These are phyloP conservation scores for Apodospora peruviana DNA, from an alignment of 495 filamentous ascomycete species.

Conservation along the genomic window DNA sequence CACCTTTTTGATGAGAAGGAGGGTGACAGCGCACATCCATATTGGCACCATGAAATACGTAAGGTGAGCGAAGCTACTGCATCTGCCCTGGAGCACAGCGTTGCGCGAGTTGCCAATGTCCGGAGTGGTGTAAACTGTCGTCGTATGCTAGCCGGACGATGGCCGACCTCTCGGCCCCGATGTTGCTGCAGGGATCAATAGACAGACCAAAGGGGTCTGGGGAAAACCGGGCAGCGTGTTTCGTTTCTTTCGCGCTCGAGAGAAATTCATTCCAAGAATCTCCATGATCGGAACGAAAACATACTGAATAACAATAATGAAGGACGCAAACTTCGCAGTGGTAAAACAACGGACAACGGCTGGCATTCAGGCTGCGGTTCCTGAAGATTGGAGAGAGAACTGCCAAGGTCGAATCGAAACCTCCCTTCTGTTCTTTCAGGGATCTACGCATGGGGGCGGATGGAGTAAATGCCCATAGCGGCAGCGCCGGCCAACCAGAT, in stretches of 20 bases:
- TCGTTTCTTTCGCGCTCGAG: background rate
- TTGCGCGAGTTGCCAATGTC: no score
- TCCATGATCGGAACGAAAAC: no score
- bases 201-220: background rate
- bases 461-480: conserved; percentile 14
- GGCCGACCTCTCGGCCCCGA: background rate
- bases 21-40: background rate
- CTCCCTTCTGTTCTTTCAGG: background rate
- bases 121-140: background rate
- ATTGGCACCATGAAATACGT: no score
- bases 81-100: background rate
- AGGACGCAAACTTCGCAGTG: no score
- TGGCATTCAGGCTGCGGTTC: background rate
- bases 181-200: background rate
- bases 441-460: background rate
- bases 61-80: background rate
- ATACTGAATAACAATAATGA: no score
- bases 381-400: background rate
- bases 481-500: conserved; percentile 9
- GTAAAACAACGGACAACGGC: no score
- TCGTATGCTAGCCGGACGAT: background rate
- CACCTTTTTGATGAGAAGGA: background rate
- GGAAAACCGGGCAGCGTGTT: background rate
- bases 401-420: background rate
- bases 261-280: no score